Conservation (phyloP, 2,329 filamentous ascomycete genomes). For the Plenodomus tracheiphilus region DNA sequence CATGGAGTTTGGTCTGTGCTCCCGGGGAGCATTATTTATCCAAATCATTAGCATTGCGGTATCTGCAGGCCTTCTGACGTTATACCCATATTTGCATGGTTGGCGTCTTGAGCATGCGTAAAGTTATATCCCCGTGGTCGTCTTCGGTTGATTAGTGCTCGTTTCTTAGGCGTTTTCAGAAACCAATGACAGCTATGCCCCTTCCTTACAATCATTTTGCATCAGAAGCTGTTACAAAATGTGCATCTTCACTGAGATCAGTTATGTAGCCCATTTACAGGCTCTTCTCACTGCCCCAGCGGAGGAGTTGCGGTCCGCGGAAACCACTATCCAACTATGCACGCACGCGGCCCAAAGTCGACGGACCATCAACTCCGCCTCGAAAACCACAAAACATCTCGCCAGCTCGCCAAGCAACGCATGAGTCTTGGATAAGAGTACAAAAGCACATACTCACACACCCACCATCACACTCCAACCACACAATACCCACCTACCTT, state of each 20-base stretch:
- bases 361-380: background rate
- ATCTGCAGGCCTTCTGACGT: conserved; percentile 1
- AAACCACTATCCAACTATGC: too few relatives aligned
- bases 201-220: background rate
- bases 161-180: background rate
- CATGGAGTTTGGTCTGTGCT: background rate
- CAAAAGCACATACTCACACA: too few relatives aligned
- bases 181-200: background rate
- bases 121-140: background rate
- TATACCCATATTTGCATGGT: conserved; percentile 11
- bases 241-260: too few relatives aligned
- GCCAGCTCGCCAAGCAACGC: background rate
- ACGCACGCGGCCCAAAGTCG: too few relatives aligned
- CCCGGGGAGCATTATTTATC: background rate
- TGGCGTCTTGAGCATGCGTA: conserved; percentile 10
- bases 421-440: background rate
- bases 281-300: too few relatives aligned
- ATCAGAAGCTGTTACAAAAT: too few relatives aligned
- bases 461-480: background rate
- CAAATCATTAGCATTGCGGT: background rate
- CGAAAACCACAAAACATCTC: background rate
- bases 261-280: too few relatives aligned
- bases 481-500: background rate
- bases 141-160: background rate
- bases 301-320: too few relatives aligned